Conservation (phyloP, 2,329 filamentous ascomycete genomes). For the Volutella citrinella region DNA sequence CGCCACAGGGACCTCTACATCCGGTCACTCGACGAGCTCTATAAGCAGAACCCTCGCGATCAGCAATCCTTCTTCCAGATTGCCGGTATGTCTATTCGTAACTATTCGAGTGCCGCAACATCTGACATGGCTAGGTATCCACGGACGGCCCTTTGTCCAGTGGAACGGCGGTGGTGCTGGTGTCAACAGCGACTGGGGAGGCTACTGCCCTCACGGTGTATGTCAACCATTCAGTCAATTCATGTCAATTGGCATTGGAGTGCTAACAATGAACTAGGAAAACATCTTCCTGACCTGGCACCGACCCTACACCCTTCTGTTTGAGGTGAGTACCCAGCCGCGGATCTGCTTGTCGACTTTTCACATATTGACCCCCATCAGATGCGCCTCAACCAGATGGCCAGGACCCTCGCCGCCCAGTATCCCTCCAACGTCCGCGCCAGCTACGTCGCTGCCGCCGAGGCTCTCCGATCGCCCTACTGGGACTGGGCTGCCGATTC, state of each 20-base stretch:
- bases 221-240: no score
- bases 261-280: no score
- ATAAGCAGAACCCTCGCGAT: slow-evolving; percentile 38
- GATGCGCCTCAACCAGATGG: background rate
- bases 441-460: slow-evolving; percentile 43
- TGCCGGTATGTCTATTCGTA: slow-evolving; percentile 32
- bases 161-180: slow-evolving; percentile 39
- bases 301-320: slow-evolving; percentile 52
- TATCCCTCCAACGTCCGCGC: slow-evolving; percentile 36
- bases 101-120: background rate
- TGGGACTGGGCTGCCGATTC: slow-evolving; percentile 52
- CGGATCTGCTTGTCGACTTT: no score
- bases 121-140: slow-evolving; percentile 30
- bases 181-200: slow-evolving; percentile 29
- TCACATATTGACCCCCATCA: no score
- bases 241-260: no score
- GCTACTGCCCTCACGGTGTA: slow-evolving; percentile 48
- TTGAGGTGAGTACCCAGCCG: no score
- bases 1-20: slow-evolving; percentile 47
- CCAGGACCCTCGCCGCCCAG: background rate
- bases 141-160: slow-evolving; percentile 40
- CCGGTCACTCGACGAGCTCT: slow-evolving; percentile 41
- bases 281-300: slow-evolving; percentile 54
- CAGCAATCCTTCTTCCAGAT: slow-evolving; percentile 50
- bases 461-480: slow-evolving; percentile 46